phyloP scores from a whole-genome alignment of 208 protist species.

The Leishmania lainsoni region DNA sequence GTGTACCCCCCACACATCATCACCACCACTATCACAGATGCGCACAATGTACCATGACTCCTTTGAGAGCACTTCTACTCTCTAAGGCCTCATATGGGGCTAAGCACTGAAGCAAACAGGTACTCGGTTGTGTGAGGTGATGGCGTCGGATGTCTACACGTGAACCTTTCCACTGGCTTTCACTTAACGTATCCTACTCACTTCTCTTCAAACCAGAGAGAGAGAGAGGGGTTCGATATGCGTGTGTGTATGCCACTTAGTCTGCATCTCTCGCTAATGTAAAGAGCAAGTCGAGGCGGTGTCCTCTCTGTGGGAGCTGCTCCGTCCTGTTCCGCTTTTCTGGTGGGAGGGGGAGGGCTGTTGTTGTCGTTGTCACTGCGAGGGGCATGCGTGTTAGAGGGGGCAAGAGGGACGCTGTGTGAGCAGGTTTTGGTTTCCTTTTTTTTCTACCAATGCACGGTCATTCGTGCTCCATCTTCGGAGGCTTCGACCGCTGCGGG shows the following conservation, averaged over 20 bases:
- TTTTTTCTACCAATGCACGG: not conserved
- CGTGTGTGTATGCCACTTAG: not conserved
- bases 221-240: not conserved
- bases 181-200: not conserved
- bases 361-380: too few species aligned
- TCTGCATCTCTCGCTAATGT: not conserved
- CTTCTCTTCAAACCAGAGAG: not conserved
- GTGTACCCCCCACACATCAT: not conserved
- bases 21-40: not conserved
- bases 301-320: not conserved
- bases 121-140: not conserved
- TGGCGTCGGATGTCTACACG: not conserved
- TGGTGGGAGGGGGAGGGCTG: not conserved
- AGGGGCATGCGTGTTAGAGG: too few species aligned
- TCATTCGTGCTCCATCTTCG: not conserved
- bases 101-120: not conserved
- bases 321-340: not conserved
- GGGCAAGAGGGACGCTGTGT: not conserved
- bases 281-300: not conserved
- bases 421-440: not conserved
- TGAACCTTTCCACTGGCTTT: not conserved
- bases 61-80: not conserved
- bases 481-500: not conserved
- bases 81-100: not conserved
- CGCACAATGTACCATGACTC: not conserved